Evolutionary conservation across 768 basidiomycete species (phyloP), one percentile per base, ranked within the genome.

Genomic region (Psilocybe cyanescens): DNA sequence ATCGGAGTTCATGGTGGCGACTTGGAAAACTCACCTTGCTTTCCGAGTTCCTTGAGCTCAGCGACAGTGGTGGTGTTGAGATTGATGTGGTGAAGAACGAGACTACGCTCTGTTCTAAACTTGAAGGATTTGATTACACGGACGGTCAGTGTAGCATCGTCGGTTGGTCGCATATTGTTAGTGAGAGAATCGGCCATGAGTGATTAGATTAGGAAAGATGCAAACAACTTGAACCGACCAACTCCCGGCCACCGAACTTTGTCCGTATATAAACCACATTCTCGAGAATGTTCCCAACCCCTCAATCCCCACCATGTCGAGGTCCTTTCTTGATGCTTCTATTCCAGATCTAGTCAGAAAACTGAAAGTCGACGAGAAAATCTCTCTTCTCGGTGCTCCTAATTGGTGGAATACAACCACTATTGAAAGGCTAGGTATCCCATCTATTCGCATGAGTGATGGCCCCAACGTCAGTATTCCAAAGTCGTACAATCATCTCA

Each of bases 81-180:
- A 71, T 99, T 86, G 62, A 96, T 68, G 66, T 90, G 80, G 69
- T 88, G 91, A 54, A 99, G 81, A 55, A 99, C 89, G 65, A 98
- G 83, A 70, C 86, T 89, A 67, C 89, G 90, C 72, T 94, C 91
- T 57, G 95, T 98, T 58, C 97, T 86, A 74, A 87, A 98, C 70
- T 87, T 88, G 73, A 99, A 97, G 17, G 93, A 95, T 72, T 99
- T 99, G 79, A 99, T 93, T 63, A 98, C 83, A 33, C 97, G 88
- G 52, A 99, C 74, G 6, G 97, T 99, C 59, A 99, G 77, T 4
- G 94, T 95, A 19, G 94, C 94, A 62, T 87, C 81, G 2, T 90
- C 89, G 66, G 77, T 82, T 8, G 94, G 90, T 2, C 83, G 79
- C 30, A 86, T 79, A 56, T 83, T 77, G 76, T 90, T 95, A 46